Base-by-base conservation (phyloP, 208 protist genomes). In the Trypanosoma vivax region DNA sequence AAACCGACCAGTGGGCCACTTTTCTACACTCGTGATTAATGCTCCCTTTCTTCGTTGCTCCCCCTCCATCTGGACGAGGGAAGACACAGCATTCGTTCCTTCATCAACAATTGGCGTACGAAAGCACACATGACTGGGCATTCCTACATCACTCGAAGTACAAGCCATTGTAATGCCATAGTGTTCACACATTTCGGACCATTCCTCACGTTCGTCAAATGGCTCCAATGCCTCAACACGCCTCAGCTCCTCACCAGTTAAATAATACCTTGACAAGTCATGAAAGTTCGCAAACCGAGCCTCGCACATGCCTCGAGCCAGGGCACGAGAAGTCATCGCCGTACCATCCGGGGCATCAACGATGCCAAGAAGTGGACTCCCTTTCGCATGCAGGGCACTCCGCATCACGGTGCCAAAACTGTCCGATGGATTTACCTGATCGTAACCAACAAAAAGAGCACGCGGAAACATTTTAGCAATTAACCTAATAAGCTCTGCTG, bases 161-260 rank as follows among this genome's bases (percentile, higher is more conserved):
- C 52, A 19, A 2, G 77, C 74, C 50, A 95, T 60, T 6, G 81
- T 89, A 52, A 95, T 79, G 55, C 84, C 84, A 62, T 95, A 95
- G 61, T 95, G 88, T 49, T 90, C 82, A 55, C 88, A 95, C 84
- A 92, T 95, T 60, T 95, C 88, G 38, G 62, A 70, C 81, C 85
- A 95, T 58, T 92, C 85, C 55, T 95, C 88, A 1, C 65, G 18
- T 57, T 95, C 88, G 56, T 95, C 88, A 73, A 93, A 93, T 21
- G 76, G 64, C 51, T 95, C 85, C 21, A 95, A 43, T 5, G 60
- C 65, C 24, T 87, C 68, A 14, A 93, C 70, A 6, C 88, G 81
- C 3, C n/a, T 23, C 19, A 35, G 35, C 34, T 95, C 82, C 3
- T 35, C 65, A 1, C 60, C 77, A 13, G 43, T n/a, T 30, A 91